phyloP scores from a whole-genome alignment of 208 protist species.

The Trypanosoma cruzi region DNA sequence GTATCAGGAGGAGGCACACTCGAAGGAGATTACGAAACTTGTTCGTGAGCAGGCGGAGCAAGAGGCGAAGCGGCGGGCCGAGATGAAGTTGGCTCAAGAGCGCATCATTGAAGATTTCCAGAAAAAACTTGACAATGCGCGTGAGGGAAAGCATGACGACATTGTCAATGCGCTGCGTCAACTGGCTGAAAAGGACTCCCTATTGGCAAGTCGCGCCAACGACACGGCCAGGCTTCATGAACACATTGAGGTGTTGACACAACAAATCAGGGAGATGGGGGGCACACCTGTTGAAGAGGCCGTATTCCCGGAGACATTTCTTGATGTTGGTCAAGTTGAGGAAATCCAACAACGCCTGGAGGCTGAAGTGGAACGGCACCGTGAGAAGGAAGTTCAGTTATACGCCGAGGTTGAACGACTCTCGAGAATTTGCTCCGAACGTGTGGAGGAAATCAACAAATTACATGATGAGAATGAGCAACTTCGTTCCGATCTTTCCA shows the following conservation, averaged over 20 bases:
- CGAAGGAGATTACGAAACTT: slow-evolving; percentile 76
- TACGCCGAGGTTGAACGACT: slow-evolving; percentile 78
- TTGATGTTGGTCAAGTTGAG: slow-evolving; percentile 86
- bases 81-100: slow-evolving; percentile 80
- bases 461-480: slow-evolving; percentile 30
- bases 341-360: slow-evolving; percentile 68
- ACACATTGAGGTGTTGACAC: slow-evolving; percentile 62
- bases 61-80: slow-evolving; percentile 70
- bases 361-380: slow-evolving; percentile 60
- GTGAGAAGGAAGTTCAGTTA: slow-evolving; percentile 69
- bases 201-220: slow-evolving; percentile 80
- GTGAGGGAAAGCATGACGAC: slow-evolving; percentile 81
- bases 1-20: slow-evolving; percentile 80
- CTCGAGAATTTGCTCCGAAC: slow-evolving; percentile 49
- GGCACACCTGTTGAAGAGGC: slow-evolving; percentile 38
- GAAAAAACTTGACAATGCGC: slow-evolving; percentile 72
- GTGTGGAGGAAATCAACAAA: slow-evolving; percentile 54
- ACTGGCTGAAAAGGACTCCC: slow-evolving; percentile 78
- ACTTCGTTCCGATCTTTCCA: slow-evolving; percentile 41
- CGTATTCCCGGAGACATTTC: slow-evolving; percentile 62
- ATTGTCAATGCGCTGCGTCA: slow-evolving; percentile 65
- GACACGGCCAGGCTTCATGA: slow-evolving; percentile 79
- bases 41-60: slow-evolving; percentile 83
- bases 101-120: slow-evolving; percentile 87
- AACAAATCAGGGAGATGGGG: slow-evolving; percentile 61